Evolutionary conservation across 2,329 filamentous ascomycete species (phyloP), one percentile per base, ranked within the genome.

Genomic region (Trichophyton rubrum): DNA sequence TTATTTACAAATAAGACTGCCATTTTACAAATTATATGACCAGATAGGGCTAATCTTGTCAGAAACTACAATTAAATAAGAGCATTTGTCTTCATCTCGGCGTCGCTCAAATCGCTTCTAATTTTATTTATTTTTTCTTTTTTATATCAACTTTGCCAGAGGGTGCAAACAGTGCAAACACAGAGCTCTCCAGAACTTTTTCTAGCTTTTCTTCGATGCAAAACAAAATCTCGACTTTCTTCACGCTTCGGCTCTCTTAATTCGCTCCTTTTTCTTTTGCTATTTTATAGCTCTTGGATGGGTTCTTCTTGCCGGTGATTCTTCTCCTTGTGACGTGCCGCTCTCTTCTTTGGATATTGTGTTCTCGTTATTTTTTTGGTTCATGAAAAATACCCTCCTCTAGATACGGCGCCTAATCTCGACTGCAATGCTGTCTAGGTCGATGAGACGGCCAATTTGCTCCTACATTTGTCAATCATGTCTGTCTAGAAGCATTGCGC

Each of bases 381-480:
- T 27, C 11, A 55, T 35, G n/a, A 33, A 55, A 7, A 33, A 55
- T 35, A 27, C n/a, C 17, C 8, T 35, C 24, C 20, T 38, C 22
- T 43, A 57, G 22, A 27, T 43, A 24, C 33, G 33, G 40, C 47
- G 20, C 11, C 53, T 20, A 20, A 43, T 24, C 59, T 56, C 15
- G 6, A 22, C 27, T 38, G 51, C 30, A 60, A 76, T 76, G 73
- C 70, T 75, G 64, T 71, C 70, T 62, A 65, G 66, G 59, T 72
- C 71, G 47, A 61, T 73, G 60, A 69, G 71, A 68, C 69, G 69
- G 66, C 70, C 71, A 63, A 43, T 67, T 27, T 67, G 70, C 64
- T 65, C 67, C 51, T 68, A 74, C 71, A 67, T 73, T 62, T 74
- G 71, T 64, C 61, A 68, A 41, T 70, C 70, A 59, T 74, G 72